These are phyloP conservation scores for Thelonectria rubi DNA, from an alignment of 2,329 filamentous ascomycete species.

Conservation along the genomic window DNA sequence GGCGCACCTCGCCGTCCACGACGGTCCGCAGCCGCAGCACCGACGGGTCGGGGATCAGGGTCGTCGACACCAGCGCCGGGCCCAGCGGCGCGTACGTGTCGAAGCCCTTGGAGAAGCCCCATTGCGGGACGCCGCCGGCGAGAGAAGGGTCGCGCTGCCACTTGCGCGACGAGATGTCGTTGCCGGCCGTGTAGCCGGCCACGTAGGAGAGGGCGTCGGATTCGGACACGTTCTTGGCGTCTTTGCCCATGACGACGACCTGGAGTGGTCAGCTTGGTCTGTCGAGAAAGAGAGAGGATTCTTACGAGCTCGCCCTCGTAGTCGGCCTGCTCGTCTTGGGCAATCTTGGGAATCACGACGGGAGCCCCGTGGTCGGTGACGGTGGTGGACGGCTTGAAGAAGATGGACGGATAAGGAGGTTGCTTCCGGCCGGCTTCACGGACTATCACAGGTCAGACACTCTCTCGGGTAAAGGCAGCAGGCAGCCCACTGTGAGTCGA, in stretches of 20 bases:
- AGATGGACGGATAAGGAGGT: conserved; percentile 59
- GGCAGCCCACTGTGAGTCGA: conserved; percentile 59
- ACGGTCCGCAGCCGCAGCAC: conserved; percentile 55
- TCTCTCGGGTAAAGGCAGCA: background rate
- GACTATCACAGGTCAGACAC: conserved; percentile 47
- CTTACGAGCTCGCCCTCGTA: conserved; percentile 56
- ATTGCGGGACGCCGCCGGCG: conserved; percentile 64
- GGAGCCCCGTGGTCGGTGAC: conserved; percentile 48
- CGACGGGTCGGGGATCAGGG: conserved; percentile 54
- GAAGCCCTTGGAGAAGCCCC: conserved; percentile 66
- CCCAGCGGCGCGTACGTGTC: conserved; percentile 65
- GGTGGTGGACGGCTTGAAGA: conserved; percentile 58
- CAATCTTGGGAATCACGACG: conserved; percentile 58
- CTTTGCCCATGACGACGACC: conserved; percentile 56
- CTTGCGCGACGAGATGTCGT: conserved; percentile 64
- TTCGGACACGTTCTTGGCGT: conserved; percentile 58
- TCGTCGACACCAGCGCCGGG: conserved; percentile 54
- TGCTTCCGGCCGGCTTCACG: conserved; percentile 60
- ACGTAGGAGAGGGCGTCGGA: conserved; percentile 58
- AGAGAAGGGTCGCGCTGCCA: conserved; percentile 58
- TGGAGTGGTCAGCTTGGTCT: background rate
- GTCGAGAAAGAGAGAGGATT: background rate
- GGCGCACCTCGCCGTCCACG: conserved; percentile 58
- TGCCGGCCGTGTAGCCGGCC: conserved; percentile 62
- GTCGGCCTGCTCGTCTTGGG: conserved; percentile 58